Base-by-base conservation (phyloP, 306 rosid genomes). In the Myrica gale region DNA sequence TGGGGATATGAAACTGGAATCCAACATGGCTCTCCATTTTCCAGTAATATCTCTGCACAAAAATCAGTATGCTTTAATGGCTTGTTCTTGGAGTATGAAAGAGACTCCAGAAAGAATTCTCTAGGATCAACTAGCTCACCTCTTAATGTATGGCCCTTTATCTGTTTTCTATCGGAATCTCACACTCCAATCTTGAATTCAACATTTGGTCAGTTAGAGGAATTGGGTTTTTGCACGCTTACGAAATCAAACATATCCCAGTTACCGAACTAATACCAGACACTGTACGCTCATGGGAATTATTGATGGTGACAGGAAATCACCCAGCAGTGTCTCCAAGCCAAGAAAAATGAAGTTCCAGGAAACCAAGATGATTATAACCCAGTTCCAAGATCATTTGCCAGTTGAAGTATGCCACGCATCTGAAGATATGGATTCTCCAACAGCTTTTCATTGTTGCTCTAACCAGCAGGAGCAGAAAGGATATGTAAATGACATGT, bases 361-460 rank as follows among this genome's bases (percentile, higher is more conserved):
- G 60, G 78, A 81, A 74, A 46, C 51, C 76, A 82, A 73, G 60
- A 79, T 78, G 80, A 81, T 81, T 87, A 96, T 78, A 96, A 84
- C 80, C 81, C 96, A 79, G 83, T 75, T 71, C 97, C 99, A 71
- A 92, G 85, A 87, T 96, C 99, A 61, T 84, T 92, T 62, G 98
- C 97, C 84, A 96, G 88, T 84, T 96, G 97, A 84, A 96, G 81
- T 84, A 96, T 96, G 83, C 99, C 99, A 61, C 99, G 91, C 98
- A 92, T 96, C 81, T 96, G 99, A 81, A 96, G 99, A 88, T 96
- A 96, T 45, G 99, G 99, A 85, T 96, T 96, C 84, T 96, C 99
- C 86, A 96, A 88, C 79, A 96, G 88, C 84, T 92, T 92, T 83
- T 96, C 99, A 68, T 96, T 96, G 90, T 96, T 92, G 86, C 98